Conservation (phyloP, 371 early-diverging fungal genomes). For the Umbelopsis sp. region DNA sequence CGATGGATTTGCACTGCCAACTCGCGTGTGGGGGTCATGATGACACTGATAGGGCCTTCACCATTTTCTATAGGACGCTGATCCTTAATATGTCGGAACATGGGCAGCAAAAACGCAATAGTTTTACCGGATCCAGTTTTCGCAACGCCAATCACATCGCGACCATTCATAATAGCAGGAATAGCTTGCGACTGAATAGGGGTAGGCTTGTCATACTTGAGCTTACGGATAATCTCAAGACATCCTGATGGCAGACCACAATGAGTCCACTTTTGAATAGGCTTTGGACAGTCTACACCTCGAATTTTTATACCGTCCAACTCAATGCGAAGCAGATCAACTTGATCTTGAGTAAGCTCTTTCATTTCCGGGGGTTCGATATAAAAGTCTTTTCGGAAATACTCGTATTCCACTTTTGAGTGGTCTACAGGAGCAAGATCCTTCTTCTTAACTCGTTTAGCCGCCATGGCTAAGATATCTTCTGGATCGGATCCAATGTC, state of each 20-base stretch:
- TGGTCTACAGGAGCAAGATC: conserved; percentile 93
- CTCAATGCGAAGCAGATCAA: conserved; percentile 80
- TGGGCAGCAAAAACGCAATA: conserved; percentile 94
- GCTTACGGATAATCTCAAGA: conserved; percentile 75
- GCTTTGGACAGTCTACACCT: conserved; percentile 88
- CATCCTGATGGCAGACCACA: conserved; percentile 84
- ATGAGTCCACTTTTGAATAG: conserved; percentile 94
- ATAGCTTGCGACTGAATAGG: conserved; percentile 98
- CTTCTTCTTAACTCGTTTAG: conserved; percentile 86
- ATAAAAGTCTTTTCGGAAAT: conserved; percentile 95
- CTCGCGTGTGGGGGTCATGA: conserved; percentile 99
- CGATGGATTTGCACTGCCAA: conserved; percentile 97
- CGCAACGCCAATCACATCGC: conserved; percentile 99
- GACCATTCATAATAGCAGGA: conserved; percentile 96
- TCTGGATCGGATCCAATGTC: conserved; percentile 65
- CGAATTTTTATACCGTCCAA: conserved; percentile 95
- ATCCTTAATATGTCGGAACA: conserved; percentile 97
- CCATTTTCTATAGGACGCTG: conserved; percentile 82
- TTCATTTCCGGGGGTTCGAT: conserved; percentile 93
- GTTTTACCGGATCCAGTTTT: conserved; percentile 99
- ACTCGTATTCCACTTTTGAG: conserved; percentile 80
- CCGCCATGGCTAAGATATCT: conserved; percentile 84
- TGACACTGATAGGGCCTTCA: conserved; percentile 94
- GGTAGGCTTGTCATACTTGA: conserved; percentile 89
- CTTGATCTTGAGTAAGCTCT: conserved; percentile 83